Conservation (phyloP, 176 grass and related monocot species). For the Carex pumila region DNA sequence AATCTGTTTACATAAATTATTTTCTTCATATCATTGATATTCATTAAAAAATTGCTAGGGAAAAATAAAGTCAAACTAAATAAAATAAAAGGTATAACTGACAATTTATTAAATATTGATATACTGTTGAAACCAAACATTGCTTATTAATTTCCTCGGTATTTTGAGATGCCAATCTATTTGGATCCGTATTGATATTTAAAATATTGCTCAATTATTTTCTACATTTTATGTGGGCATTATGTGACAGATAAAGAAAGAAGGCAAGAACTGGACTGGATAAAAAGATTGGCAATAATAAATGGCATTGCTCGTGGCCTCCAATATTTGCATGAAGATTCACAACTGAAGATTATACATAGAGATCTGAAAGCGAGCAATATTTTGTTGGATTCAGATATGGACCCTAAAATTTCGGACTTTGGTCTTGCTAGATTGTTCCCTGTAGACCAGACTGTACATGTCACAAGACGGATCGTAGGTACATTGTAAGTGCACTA, state of each 20-base stretch:
- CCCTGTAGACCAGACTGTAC: constrained; percentile 22
- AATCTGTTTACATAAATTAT: not conserved
- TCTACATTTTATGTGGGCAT: not conserved
- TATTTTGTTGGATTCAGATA: constrained; percentile 49
- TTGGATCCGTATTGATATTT: not conserved
- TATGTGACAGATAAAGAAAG: constrained; percentile 29
- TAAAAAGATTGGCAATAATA: constrained; percentile 34
- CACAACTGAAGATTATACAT: constrained; percentile 42
- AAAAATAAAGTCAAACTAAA: not conserved
- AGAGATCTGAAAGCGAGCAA: constrained; percentile 76
- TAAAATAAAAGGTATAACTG: no score
- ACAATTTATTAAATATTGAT: not conserved
- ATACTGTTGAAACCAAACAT: not conserved
- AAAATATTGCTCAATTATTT: not conserved
- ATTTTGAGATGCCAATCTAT: not conserved
- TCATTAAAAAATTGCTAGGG: not conserved
- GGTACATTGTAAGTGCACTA: constrained; percentile 55
- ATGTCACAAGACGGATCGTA: constrained; percentile 49
- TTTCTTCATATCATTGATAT: not conserved
- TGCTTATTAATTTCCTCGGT: not conserved
- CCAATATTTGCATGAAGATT: constrained; percentile 65
- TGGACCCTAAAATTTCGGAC: constrained; percentile 73
- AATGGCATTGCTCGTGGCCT: constrained; percentile 51
- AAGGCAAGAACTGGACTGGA: constrained; percentile 29
- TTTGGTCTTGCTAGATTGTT: constrained; percentile 62